Evolutionary conservation across 2,329 filamentous ascomycete species (phyloP), one percentile per base, ranked within the genome.

Genomic region (Alternaria longipes): DNA sequence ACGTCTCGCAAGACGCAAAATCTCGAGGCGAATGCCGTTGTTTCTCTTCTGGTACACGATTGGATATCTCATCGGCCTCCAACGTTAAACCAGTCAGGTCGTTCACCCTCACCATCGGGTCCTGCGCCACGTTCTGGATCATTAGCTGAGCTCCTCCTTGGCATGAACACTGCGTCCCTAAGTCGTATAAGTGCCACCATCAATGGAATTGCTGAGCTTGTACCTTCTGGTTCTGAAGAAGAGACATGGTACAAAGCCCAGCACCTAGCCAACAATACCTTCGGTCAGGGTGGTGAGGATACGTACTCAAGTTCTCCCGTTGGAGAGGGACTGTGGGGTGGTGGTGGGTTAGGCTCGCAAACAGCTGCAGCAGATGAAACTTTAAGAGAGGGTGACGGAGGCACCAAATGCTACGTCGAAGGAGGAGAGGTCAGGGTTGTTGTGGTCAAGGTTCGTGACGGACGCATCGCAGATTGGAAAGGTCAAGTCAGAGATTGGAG

Each of bases 21-120:
- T 78, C 88, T 98, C 12, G 81, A 90, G 64, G 84, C 86, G 36
- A 99, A 99, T 77, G 91, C 93, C 1, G 90, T 91, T 66, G 93
- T 99, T 64, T 96, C 92, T 3, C 85, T 98, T 12, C 87, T 98
- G n/a, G 95, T 98, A 7, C 95, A 99, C 81, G 95, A 98, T 81
- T 99, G 94, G 95, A 91, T 97, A 60, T 97, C 93, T 1, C 93
- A 97, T 79, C 90, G 95, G 2, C 94, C 94, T 1, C 92, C 93
- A 0, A 93, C 91, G 8, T 87, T 91, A 54, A 86, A 64, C 41
- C 73, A 76, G 24, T 67, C 76, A 70, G 82, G 76, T 60, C 85
- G 83, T 62, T 86, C 83, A 52, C 89, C 87, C 63, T 91, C 88
- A 40, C 89, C 87, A 83, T 18, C 90, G 85, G 51, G 87, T 41